Evolutionary conservation across 2,329 filamentous ascomycete species (phyloP), one percentile per base, ranked within the genome.

Genomic region (Thielaviopsis euricoi): DNA sequence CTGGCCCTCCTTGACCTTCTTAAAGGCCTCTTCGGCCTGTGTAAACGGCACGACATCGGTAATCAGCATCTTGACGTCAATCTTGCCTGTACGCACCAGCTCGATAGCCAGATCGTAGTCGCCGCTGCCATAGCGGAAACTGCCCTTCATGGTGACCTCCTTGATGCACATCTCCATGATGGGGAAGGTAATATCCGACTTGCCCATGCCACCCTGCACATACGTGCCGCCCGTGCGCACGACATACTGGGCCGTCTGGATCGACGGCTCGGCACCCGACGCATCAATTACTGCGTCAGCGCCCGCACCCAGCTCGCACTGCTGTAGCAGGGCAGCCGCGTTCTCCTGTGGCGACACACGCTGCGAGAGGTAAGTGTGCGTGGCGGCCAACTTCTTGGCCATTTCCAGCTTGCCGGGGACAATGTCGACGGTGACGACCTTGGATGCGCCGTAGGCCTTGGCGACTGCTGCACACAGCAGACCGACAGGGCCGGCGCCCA

Each of bases 141-240:
- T 90, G 22, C 91, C 91, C 67, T 85, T 87, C 52, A 87, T 78
- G 12, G 84, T 94, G 55, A 95, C 76, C 75, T 97, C 91, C 74
- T 96, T 96, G 55, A 83, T 78, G 69, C 89, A 94, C 67, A 94
- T 76, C 5, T 87, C 85, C 80, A 91, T 87, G 68, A 97, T 95
- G 55, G 91, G 91, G 74, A 96, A 95, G 9, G 72, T 86, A 69
- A 96, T 90, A 66, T 95, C 87, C 46, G 82, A 71, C 68, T 85
- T 86, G 66, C 91, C 91, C 89, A 96, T 95, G 58, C 90, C 90
- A 60, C 83, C 88, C 73, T 94, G 89, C 9, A 94, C 84, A 65
- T 88, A 91, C 17, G 79, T 83, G 33, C 87, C 87, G 58, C 87
- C 87, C 52, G 76, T 75, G 62, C 83, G 78, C 25, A 89, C 78